A percentile compares a stretch with the other conserved stretches of the same genome.
Evolutionary conservation across 768 basidiomycete genomes (phyloP).

Genomic region (Termitomyces sp.): DNA sequence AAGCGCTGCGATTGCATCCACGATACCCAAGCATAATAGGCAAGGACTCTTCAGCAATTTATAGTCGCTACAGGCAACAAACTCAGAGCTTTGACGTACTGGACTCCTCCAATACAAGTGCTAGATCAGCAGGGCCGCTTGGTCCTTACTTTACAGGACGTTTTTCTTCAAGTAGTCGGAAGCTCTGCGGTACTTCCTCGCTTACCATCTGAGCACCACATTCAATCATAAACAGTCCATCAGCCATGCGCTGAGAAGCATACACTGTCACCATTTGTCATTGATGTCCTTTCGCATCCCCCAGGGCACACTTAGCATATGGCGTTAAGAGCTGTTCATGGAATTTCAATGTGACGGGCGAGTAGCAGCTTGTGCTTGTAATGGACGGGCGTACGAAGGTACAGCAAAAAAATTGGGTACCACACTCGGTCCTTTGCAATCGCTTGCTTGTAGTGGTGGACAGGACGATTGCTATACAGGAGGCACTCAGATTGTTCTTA

Average conservation of each 20-base stretch:
- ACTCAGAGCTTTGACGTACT: not conserved
- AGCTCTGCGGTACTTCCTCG: not conserved
- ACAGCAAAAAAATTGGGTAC: not conserved
- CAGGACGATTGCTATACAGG: not conserved
- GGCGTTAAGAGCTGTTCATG: not conserved
- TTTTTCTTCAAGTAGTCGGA: not conserved
- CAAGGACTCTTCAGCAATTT: not conserved
- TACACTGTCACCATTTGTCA: not conserved
- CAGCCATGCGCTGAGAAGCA: not conserved
- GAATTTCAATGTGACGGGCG: not conserved
- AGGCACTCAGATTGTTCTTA: not conserved
- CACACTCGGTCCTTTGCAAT: not conserved
- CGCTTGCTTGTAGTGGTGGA: not conserved
- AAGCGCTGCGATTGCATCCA: not conserved
- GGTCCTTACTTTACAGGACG: not conserved
- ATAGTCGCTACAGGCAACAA: not conserved
- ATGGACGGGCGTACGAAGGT: not conserved
- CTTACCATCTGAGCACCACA: not conserved
- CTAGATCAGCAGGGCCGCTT: not conserved
- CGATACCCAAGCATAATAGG: not conserved
- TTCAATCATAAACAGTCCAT: not conserved
- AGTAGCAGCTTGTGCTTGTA: not conserved
- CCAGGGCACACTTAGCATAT: not conserved
- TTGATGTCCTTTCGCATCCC: not conserved
- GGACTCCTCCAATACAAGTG: not conserved